Conservation (phyloP, 2,329 filamentous ascomycete species). For the Fonsecaea multimorphosa region DNA sequence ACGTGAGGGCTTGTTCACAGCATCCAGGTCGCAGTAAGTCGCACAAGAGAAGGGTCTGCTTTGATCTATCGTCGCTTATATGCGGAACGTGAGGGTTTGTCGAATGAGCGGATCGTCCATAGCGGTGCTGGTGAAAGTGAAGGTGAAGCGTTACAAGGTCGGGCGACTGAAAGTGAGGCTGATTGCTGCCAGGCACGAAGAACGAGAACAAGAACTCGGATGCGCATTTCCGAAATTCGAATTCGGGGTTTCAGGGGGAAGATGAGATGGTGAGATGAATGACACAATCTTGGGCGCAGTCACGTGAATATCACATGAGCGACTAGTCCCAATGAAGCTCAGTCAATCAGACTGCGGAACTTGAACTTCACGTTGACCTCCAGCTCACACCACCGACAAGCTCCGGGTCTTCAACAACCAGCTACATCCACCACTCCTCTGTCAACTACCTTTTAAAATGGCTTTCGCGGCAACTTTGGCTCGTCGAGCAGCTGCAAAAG, state of each 20-base stretch:
- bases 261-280: not conserved
- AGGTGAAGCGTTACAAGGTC: conserved; percentile 12
- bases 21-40: conserved; percentile 6
- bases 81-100: conserved; percentile 1
- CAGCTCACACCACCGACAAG: conserved; percentile 29
- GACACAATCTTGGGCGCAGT: not conserved
- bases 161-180: conserved; percentile 24
- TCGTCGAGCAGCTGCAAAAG: conserved; percentile 31
- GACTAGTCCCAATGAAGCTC: conserved; percentile 8
- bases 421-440: conserved; percentile 6
- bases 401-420: conserved; percentile 10
- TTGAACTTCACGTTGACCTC: conserved; percentile 7
- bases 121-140: conserved; percentile 12
- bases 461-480: conserved; percentile 26
- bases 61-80: not conserved
- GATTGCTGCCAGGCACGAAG: conserved; percentile 1
- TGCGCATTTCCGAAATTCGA: conserved; percentile 20
- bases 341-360: conserved; percentile 13
- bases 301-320: not conserved
- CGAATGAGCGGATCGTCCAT: conserved; percentile 29
- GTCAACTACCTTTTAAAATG: conserved; percentile 22
- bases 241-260: conserved; percentile 4
- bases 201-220: conserved; percentile 19
- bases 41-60: conserved; percentile 1
- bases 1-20: conserved; percentile 6